Evolutionary conservation across 2,329 filamentous ascomycete species (phyloP).

Genomic region (Trichoderma endophyticum): DNA sequence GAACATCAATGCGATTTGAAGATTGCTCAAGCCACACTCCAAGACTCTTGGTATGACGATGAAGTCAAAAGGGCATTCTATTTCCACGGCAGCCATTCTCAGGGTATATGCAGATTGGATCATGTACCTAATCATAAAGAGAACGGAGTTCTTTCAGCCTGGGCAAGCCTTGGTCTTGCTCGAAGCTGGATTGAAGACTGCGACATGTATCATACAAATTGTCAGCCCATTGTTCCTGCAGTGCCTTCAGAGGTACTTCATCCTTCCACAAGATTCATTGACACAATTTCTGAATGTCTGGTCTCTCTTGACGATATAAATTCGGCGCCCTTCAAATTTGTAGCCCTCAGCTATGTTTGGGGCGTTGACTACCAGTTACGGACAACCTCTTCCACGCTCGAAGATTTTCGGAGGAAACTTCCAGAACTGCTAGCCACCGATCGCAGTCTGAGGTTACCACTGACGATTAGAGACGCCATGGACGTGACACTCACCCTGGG

Average conservation of each 20-base stretch:
- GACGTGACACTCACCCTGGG: neutral
- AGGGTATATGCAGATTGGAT: neutral
- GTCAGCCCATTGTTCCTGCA: neutral
- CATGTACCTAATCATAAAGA: neutral
- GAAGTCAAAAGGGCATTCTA: neutral
- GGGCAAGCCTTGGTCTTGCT: neutral
- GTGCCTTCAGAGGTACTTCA: neutral
- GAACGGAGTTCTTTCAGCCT: neutral
- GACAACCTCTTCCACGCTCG: neutral
- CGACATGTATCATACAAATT: neutral
- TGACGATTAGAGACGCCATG: neutral
- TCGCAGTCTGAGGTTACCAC: neutral
- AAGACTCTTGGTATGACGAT: neutral
- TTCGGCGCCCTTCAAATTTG: neutral
- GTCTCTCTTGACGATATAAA: neutral
- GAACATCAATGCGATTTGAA: neutral
- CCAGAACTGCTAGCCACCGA: neutral
- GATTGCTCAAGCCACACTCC: neutral
- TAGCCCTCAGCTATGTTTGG: neutral
- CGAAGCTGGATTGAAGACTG: neutral
- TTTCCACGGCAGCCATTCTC: neutral
- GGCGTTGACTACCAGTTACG: neutral
- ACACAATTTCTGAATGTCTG: neutral
- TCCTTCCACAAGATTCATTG: neutral
- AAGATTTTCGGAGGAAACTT: neutral